Conservation (phyloP, 208 protist species). For the Crithidia thermophila region DNA sequence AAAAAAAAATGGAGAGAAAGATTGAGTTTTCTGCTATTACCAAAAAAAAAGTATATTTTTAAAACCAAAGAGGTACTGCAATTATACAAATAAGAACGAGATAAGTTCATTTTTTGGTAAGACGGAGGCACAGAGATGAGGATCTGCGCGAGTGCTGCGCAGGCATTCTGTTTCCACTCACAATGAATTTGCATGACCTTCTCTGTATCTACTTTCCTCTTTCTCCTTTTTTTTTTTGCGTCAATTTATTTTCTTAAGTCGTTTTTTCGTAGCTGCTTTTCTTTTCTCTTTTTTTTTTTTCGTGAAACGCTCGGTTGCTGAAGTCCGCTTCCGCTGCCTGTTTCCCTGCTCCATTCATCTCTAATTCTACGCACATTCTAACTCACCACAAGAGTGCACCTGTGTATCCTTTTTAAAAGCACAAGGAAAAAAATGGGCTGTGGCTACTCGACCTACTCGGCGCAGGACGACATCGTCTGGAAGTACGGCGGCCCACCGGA, state of each 20-base stretch:
- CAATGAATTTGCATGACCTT: background rate
- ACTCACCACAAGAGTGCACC: background rate
- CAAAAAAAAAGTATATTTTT: no score
- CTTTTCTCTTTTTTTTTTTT: no score
- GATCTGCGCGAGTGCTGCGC: background rate
- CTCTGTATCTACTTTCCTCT: no score
- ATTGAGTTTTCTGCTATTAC: no score
- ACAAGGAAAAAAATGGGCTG: conserved; percentile 51
- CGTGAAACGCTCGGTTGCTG: no score
- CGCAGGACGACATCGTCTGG: conserved; percentile 71
- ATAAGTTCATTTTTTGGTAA: no score
- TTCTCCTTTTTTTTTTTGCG: background rate
- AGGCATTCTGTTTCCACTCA: background rate
- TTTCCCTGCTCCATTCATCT: background rate
- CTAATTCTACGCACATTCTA: background rate
- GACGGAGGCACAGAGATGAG: background rate
- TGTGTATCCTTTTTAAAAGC: background rate
- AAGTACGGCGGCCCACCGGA: conserved; percentile 61
- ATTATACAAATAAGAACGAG: no score
- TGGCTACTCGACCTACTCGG: conserved; percentile 67
- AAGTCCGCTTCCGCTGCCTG: no score
- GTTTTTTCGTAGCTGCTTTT: background rate
- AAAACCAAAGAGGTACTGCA: no score
- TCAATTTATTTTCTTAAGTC: conserved; percentile 12
- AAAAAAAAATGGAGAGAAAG: no score